Evolutionary conservation across 441 rosid species (phyloP), one percentile per base, ranked within the genome.

Genomic region (Aquilaria agallochum): DNA sequence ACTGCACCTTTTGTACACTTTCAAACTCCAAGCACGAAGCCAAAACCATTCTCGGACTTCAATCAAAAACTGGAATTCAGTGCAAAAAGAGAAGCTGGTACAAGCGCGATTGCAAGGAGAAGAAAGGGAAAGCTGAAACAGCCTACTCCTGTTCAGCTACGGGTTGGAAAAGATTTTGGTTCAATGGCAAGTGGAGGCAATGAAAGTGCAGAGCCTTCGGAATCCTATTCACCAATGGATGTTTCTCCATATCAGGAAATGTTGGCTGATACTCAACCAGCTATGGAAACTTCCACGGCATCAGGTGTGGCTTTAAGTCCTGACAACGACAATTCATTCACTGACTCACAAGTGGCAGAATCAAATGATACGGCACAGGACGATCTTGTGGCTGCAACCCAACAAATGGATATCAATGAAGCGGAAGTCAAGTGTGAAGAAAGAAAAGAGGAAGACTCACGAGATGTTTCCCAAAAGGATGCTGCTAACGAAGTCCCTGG

Each of bases 151-250:
- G 79, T 80, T 57, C 96, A 82, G 72, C 71, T 76, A 10, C 72
- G 71, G 73, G 62, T 77, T 53, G 84, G 78, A 33, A 81, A 76
- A 60, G 89, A 82, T 52, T 80, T 78, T 78, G 70, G 78, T 73
- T 72, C 78, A n/a, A 65, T 56, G 63, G 80, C 71, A 67, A 75
- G 67, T 65, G 69, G 14, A 62, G 67, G 72, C 55, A 68, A 40
- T 7, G 94, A 77, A 72, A 75, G 63, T 56, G 72, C 68, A 10
- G 95, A 92, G 67, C 76, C 70, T 69, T 59, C 75, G 33, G 97
- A 83, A 49, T 71, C 95, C 49, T 86, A 67, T 81, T 90, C 96
- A 20, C 97, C 90, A 2, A 92, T 95, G 98, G 97, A 95, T 78
- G 64, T 76, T 56, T 90, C 99, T 33, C 93, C 97, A 1, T 89